Conservation (phyloP, 345 rosid genomes). For the Salix caprea region DNA sequence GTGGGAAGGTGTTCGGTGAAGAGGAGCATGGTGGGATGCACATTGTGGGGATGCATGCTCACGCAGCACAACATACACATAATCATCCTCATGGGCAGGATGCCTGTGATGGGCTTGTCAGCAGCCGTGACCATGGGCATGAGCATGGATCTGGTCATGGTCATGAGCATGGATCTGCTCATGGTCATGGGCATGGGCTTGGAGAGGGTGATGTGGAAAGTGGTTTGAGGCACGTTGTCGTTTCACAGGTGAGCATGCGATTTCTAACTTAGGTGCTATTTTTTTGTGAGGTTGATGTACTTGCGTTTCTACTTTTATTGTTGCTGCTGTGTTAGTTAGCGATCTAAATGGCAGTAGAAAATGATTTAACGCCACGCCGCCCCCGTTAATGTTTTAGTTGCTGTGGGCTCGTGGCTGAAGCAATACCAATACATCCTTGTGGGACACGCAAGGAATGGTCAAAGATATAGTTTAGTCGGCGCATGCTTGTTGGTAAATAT, state of each 20-base stretch:
- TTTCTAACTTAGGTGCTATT: not conserved
- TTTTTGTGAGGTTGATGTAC: not conserved
- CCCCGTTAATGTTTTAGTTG: too few relatives aligned
- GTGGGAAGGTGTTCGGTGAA: constrained; percentile 66
- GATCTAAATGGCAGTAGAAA: too few relatives aligned
- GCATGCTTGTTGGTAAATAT: too few relatives aligned
- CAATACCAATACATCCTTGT: too few relatives aligned
- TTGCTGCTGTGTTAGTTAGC: too few relatives aligned
- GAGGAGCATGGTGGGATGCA: constrained; percentile 81
- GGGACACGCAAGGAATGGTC: too few relatives aligned
- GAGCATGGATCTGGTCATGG: constrained; percentile 10
- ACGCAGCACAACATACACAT: constrained; percentile 82
- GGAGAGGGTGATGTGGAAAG: constrained; percentile 46
- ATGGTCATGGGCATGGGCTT: constrained; percentile 17
- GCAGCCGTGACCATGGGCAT: constrained; percentile 13
- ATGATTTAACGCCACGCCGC: too few relatives aligned
- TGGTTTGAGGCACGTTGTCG: constrained; percentile 75
- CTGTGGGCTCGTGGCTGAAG: too few relatives aligned
- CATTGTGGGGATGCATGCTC: constrained; percentile 88
- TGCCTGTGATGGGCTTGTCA: constrained; percentile 46
- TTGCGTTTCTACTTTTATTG: too few relatives aligned
- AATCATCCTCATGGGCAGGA: constrained; percentile 55
- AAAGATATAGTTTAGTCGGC: too few relatives aligned
- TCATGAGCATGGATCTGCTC: constrained; percentile 14
- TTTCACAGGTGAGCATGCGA: constrained; percentile 62